Evolutionary conservation across 2,329 filamentous ascomycete species (phyloP), one percentile per base, ranked within the genome.

Genomic region (Ophiocordyceps camponoti-floridani): DNA sequence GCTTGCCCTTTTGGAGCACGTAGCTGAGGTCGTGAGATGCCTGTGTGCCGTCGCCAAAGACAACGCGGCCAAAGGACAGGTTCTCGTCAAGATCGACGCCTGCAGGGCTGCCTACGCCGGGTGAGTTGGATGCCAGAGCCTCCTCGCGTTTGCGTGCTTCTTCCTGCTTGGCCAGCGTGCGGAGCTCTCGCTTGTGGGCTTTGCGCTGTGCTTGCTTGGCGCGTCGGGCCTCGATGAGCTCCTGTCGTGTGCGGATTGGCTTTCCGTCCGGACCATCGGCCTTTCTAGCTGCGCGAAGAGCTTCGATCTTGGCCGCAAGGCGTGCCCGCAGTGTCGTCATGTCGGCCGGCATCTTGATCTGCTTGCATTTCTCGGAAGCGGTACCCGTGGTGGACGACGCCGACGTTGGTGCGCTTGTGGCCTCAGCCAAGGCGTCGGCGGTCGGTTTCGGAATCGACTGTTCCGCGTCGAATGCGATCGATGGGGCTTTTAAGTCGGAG

Each of bases 41-140:
- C 49, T 82, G 74, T 44, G 85, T 75, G 37, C 89, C 89, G 57
- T 96, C 89, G 4, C 76, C 76, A 59, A 96, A 98, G 11, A 85
- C 79, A n/a, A 98, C 79, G 33, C 85, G 81, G 30, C 88, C 87
- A 60, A 96, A 98, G 6, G 85, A 78, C 58, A 94, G 93, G 65
- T 81, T 84, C 43, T 70, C 64, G 31, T 69, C 68, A 9, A 70
- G 58, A 47, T 72, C 68, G 27, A 75, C 61, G 31, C 31, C 31
- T 10, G 67, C 63, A 0, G 74, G 71, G 53, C 70, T 75, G 60
- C 77, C 69, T 46, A 75, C 68, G 48, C 68, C 65, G 4, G 77
- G 77, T 3, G 77, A 80, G 54, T 75, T 75, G 46, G 75, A 72
- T 11, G 75, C 74, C 28, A 81, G 63, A 11, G 75, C 74, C 55